These are phyloP conservation scores for Basipetospora chlamydospora DNA, from an alignment of 2,329 filamentous ascomycete species.

Conservation along the genomic window DNA sequence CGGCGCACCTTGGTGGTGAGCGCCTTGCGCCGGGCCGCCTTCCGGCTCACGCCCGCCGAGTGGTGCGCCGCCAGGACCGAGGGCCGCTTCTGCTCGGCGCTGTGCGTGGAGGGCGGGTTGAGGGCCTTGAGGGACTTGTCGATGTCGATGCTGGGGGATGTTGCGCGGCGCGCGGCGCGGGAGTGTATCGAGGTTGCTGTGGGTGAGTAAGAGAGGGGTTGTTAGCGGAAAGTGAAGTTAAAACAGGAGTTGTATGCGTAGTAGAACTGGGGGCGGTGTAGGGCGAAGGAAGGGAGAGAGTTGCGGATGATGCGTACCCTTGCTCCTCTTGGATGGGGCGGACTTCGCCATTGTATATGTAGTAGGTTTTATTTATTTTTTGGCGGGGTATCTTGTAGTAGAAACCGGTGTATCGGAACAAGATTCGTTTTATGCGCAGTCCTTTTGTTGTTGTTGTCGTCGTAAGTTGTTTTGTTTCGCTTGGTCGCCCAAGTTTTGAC, in stretches of 20 bases:
- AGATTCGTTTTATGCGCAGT: too few relatives aligned
- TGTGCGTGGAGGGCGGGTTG: slow-evolving; percentile 29
- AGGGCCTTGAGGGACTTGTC: slow-evolving; percentile 56
- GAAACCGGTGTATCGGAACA: too few relatives aligned
- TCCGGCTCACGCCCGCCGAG: slow-evolving; percentile 53
- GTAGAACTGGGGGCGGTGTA: neutral
- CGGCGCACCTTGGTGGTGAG: slow-evolving; percentile 39
- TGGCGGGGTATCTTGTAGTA: neutral
- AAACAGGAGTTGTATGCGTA: too few relatives aligned
- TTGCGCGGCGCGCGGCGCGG: slow-evolving; percentile 58
- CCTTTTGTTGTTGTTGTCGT: too few relatives aligned
- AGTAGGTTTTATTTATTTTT: neutral
- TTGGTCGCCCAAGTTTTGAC: too few relatives aligned
- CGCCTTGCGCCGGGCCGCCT: slow-evolving; percentile 42
- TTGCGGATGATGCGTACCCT: neutral
- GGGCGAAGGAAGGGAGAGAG: neutral
- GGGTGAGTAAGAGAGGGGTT: too few relatives aligned
- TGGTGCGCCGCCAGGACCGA: slow-evolving; percentile 58
- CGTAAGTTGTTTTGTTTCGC: too few relatives aligned
- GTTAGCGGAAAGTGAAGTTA: too few relatives aligned
- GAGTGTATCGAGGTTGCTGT: slow-evolving; percentile 53
- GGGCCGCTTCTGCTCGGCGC: slow-evolving; percentile 33
- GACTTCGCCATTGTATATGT: slow-evolving; percentile 2
- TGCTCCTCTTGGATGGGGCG: neutral
- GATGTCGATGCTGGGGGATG: slow-evolving; percentile 53